Conservation (phyloP, 495 filamentous ascomycete genomes). For the Clavariopsis aquatica region DNA sequence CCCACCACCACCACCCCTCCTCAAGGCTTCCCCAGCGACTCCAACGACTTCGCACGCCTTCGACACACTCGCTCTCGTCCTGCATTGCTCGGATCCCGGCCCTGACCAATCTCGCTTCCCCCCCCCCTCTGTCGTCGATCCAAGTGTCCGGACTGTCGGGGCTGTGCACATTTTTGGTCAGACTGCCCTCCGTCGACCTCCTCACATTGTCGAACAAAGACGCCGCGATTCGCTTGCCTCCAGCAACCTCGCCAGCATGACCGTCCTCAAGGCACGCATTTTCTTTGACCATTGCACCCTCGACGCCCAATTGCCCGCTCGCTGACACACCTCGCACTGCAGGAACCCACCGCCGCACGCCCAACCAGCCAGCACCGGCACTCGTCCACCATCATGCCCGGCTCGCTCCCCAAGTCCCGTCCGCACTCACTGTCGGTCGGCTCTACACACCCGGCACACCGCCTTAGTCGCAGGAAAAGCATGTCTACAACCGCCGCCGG, state of each 20-base stretch:
- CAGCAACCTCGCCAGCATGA: slow-evolving; percentile 21
- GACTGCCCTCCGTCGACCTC: neutral
- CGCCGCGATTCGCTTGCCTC: slow-evolving; percentile 1
- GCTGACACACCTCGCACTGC: slow-evolving; percentile 18
- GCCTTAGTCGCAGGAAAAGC: slow-evolving; percentile 91
- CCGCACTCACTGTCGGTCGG: slow-evolving; percentile 78
- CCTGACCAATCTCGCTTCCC: slow-evolving; percentile 7
- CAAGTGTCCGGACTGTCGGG: slow-evolving; percentile 27
- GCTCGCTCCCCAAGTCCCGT: slow-evolving; percentile 56
- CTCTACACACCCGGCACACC: slow-evolving; percentile 76
- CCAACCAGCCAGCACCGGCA: slow-evolving; percentile 48
- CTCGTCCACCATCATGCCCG: slow-evolving; percentile 41
- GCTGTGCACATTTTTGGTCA: slow-evolving; percentile 31
- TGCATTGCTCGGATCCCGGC: slow-evolving; percentile 23
- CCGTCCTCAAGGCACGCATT: slow-evolving; percentile 37
- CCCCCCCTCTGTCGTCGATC: slow-evolving; percentile 21
- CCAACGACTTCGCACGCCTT: neutral
- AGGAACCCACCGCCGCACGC: slow-evolving; percentile 37
- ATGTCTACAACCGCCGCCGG: slow-evolving; percentile 73
- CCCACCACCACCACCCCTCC: neutral
- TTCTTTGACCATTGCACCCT: slow-evolving; percentile 4
- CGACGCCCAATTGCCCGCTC: slow-evolving; percentile 7
- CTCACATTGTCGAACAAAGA: slow-evolving; percentile 29
- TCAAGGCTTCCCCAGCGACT: slow-evolving; percentile 1
- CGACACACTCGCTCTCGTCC: neutral